Evolutionary conservation across 2,329 filamentous ascomycete genomes (phyloP).

Genomic region (Calonectria crousiana): DNA sequence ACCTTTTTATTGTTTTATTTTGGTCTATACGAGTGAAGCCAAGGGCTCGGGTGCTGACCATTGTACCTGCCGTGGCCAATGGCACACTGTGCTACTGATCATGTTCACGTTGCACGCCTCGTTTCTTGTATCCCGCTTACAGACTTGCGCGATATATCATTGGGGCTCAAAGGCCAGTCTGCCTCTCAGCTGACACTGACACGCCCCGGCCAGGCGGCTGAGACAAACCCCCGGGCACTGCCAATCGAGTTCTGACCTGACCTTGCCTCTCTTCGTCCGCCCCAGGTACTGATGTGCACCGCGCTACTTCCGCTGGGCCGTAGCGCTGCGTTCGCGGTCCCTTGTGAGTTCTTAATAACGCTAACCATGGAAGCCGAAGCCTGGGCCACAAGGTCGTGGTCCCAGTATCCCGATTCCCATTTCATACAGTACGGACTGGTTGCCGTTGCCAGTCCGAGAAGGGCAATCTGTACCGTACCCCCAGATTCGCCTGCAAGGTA

Average conservation of each 20-base stretch:
- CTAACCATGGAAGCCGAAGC: conserved; percentile 12
- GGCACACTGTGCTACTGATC: background rate
- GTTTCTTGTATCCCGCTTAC: background rate
- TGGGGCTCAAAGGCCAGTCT: background rate
- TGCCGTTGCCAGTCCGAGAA: conserved; percentile 10
- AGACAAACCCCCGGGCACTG: conserved; percentile 17
- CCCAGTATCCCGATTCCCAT: conserved; percentile 3
- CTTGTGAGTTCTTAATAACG: conserved; percentile 13
- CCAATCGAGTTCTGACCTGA: conserved; percentile 23
- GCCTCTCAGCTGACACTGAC: conserved; percentile 20
- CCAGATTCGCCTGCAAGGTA: background rate
- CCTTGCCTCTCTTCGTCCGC: conserved; percentile 15
- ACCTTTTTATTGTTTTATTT: background rate
- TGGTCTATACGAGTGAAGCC: background rate
- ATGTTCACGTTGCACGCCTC: background rate
- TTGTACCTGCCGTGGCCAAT: background rate
- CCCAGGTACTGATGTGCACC: conserved; percentile 6
- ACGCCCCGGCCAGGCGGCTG: conserved; percentile 25
- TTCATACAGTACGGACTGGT: conserved; percentile 15
- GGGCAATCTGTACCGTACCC: conserved; percentile 19
- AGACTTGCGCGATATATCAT: conserved; percentile 15
- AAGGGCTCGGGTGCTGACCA: background rate
- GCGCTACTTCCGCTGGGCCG: conserved; percentile 43
- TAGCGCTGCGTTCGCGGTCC: conserved; percentile 35
- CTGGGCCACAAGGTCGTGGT: conserved; percentile 4